Conservation (phyloP, 2,329 filamentous ascomycete species). For the Dactylellina parvicollis region DNA sequence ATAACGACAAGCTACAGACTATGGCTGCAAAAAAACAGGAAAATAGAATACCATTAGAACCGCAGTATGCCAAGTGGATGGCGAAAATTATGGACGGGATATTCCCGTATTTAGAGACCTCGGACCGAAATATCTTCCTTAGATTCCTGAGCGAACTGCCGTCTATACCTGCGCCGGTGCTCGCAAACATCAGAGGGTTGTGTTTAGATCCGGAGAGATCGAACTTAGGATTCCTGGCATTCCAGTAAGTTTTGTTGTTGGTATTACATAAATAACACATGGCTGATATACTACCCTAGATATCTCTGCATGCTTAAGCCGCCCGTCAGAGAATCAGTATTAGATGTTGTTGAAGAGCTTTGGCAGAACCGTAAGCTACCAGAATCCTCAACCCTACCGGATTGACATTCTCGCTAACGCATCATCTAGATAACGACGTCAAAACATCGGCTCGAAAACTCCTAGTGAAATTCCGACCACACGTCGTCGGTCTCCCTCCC, state of each 20-base stretch:
- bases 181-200: constrained; percentile 75
- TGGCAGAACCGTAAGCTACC: constrained; percentile 71
- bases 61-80: constrained; percentile 82
- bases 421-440: constrained; percentile 40
- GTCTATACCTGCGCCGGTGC: constrained; percentile 75
- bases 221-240: constrained; percentile 71
- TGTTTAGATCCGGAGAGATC: constrained; percentile 74
- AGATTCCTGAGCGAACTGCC: constrained; percentile 93
- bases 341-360: constrained; percentile 74
- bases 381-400: constrained; percentile 49
- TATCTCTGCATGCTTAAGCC: constrained; percentile 73
- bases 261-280: not conserved
- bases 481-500: constrained; percentile 41
- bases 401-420: constrained; percentile 18
- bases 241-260: constrained; percentile 66
- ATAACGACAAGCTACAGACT: constrained; percentile 77
- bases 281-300: constrained; percentile 35
- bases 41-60: constrained; percentile 63
- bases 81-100: constrained; percentile 87
- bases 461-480: constrained; percentile 46
- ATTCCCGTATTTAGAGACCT: constrained; percentile 86
- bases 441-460: constrained; percentile 46
- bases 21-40: constrained; percentile 61
- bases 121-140: constrained; percentile 83
- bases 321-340: constrained; percentile 70